Evolutionary conservation across 805 yeast species (phyloP), one percentile per base, ranked within the genome.

Genomic region (Starmerella vitae): DNA sequence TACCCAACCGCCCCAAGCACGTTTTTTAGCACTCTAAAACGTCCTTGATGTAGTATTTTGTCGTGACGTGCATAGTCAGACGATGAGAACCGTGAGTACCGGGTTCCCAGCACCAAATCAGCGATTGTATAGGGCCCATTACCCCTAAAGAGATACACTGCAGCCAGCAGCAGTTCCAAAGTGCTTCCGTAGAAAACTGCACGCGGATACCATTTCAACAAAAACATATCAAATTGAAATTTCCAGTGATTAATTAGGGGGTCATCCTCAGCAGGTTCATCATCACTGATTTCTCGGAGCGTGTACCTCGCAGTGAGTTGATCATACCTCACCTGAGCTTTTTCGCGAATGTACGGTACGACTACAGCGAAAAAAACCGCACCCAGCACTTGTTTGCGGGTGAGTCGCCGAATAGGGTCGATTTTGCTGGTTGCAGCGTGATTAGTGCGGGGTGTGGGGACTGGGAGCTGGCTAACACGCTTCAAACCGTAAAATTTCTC

Each of bases 401-500:
- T 67, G 34, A 86, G 63, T 25, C 74, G 56, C 39, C 76, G 66
- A 45, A 73, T 60, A 27, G 60, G 60, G 39, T 75, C 78, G 3
- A 76, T 59, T 33, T 59, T 38, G 20, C 50, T 50, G n/a, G 56
- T 65, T 53, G 57, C 54, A 1, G 53, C 47, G 5, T 42, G 36
- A 14, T 52, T 45, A 13, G 62, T 46, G 13, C 54, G 50, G 10
- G 55, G 45, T 2, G 60, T 54, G 4, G 35, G 34, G 28, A 51
- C 45, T 8, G 49, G 48, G 19, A 65, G 54, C 26, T 46, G 47
- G 4, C 57, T 48, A 6, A 70, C 69, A 34, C 93, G 65, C 53
- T 84, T 84, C 46, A 88, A 60, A 2, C 96, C 97, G 54, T 88
- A 88, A 55, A 88, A 88, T 54, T 81, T 80, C 57, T 88, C 96